Evolutionary conservation across 2,329 filamentous ascomycete genomes (phyloP), one percentile per base, ranked within the genome.

Genomic region (Hysterium pulicare): DNA sequence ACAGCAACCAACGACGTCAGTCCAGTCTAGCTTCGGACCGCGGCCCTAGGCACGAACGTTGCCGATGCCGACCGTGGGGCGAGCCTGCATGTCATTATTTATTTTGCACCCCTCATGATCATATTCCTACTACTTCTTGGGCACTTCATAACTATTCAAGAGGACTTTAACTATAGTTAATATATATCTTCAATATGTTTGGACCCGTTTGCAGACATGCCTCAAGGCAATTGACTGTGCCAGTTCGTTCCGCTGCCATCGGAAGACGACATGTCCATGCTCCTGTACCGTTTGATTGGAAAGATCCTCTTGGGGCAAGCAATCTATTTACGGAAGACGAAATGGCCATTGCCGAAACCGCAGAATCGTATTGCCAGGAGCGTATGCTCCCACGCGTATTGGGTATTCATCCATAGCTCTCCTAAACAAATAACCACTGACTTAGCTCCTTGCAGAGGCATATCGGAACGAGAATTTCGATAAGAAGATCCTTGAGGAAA

Each of bases 331-430:
- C 90, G 1, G 87, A 95, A 52, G 93, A 98, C 46, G 93, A 98
- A 68, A 64, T 88, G 51, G 89, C 90, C 11, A 91, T 98, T 53
- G 78, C 86, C 32, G 89, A 96, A 58, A 95, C 89, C 5, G 91
- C 91, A 24, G 87, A 95, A 68, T 80, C 87, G 47, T 98, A 97
- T 62, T 97, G 90, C 64, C 91, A 97, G 68, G 90, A 97, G 65
- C 81, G 81, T 46, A 76, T 98, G 71, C 73, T 87, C 32, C 93
- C 93, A 38, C 78, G 91, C 50, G 86, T 98, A 38, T 76, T 96
- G 46, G 84, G 90, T 95, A 76, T 15, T 7, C 36, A 31, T 50
- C 26, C 19, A 28, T 46, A 38, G 46, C 44, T 40, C 42, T 45
- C 44, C 36, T 33, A 26, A 36, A 20, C 23, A 31, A 28, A 33